Percentiles rank a stretch among this genome's conserved stretches.
phyloP scores from a whole-genome alignment of 2,329 filamentous ascomycete species.

The Cylindrodendrum hubeiense region DNA sequence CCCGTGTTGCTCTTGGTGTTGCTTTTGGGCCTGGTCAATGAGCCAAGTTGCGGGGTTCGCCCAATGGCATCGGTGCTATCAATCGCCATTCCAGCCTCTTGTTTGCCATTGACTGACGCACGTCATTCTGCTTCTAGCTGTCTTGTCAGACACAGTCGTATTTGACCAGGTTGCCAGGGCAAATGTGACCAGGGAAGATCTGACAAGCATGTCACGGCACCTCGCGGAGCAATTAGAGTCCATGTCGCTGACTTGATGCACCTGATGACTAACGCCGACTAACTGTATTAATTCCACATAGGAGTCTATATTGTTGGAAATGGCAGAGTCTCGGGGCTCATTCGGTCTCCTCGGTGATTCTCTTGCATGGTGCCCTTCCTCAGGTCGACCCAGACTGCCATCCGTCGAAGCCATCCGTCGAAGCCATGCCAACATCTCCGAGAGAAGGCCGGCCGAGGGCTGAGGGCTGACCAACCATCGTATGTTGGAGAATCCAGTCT shows the following conservation, averaged over 20 bases:
- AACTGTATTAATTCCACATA: too few relatives aligned
- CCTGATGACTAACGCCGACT: neutral
- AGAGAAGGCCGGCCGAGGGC: too few relatives aligned
- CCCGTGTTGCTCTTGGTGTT: neutral
- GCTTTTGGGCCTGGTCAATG: slow-evolving; percentile 14
- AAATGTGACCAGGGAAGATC: neutral
- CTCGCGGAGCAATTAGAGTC: neutral
- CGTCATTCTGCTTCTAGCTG: slow-evolving; percentile 1
- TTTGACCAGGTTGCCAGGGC: neutral
- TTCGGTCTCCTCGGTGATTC: too few relatives aligned
- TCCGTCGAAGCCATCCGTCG: too few relatives aligned
- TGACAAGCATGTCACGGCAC: neutral
- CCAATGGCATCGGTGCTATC: slow-evolving; percentile 22
- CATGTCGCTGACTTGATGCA: neutral
- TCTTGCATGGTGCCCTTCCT: too few relatives aligned
- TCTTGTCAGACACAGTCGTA: neutral
- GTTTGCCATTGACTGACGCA: slow-evolving; percentile 10
- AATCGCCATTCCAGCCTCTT: slow-evolving; percentile 23
- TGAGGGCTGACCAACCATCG: neutral
- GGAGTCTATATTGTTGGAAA: neutral
- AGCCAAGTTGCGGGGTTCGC: slow-evolving; percentile 21
- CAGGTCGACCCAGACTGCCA: too few relatives aligned
- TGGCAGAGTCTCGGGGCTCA: neutral
- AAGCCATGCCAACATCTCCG: too few relatives aligned
- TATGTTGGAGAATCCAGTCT: neutral